A percentile compares a stretch with the other conserved stretches of the same genome.
Evolutionary conservation across 2,329 filamentous ascomycete species (phyloP).

Genomic region (Neonectria magnoliae): DNA sequence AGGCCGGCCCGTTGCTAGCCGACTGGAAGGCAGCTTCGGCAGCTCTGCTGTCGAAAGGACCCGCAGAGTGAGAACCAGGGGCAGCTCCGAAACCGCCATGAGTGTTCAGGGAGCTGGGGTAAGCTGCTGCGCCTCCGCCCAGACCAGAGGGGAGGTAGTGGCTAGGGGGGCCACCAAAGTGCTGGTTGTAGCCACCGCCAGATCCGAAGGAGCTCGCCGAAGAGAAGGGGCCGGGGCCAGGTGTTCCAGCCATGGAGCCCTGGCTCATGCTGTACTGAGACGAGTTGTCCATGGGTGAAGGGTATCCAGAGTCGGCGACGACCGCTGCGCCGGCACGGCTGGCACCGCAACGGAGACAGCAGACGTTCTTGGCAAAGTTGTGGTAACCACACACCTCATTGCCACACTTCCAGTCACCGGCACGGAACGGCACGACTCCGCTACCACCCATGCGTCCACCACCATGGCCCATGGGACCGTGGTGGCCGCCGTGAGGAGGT

Average conservation of each 20-base stretch:
- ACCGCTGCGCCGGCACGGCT: conserved; percentile 94
- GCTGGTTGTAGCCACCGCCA: conserved; percentile 74
- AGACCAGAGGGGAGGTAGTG: conserved; percentile 91
- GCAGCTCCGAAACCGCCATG: conserved; percentile 75
- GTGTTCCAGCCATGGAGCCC: conserved; percentile 85
- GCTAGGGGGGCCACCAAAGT: conserved; percentile 87
- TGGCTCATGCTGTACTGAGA: conserved; percentile 87
- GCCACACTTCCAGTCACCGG: conserved; percentile 98
- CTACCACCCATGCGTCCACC: conserved; percentile 81
- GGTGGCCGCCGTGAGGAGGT: conserved; percentile 74
- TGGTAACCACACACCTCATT: conserved; percentile 98
- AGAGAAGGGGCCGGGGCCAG: conserved; percentile 80
- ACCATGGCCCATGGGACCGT: conserved; percentile 65
- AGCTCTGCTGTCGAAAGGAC: conserved; percentile 90
- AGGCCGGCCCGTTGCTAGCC: conserved; percentile 82
- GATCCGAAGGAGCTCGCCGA: conserved; percentile 76
- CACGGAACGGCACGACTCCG: conserved; percentile 93
- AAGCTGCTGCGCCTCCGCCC: conserved; percentile 73
- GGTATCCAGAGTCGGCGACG: conserved; percentile 92
- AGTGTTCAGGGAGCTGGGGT: conserved; percentile 82
- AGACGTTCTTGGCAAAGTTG: conserved; percentile 99
- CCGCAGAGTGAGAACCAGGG: conserved; percentile 81
- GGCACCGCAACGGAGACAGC: conserved; percentile 94
- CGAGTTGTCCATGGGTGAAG: conserved; percentile 87
- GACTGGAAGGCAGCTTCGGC: conserved; percentile 95